Percentiles rank a stretch among this genome's conserved stretches.
Evolutionary conservation across 129 eudicot species (phyloP).

Genomic region (Pseudognaphalium luteoalbum): DNA sequence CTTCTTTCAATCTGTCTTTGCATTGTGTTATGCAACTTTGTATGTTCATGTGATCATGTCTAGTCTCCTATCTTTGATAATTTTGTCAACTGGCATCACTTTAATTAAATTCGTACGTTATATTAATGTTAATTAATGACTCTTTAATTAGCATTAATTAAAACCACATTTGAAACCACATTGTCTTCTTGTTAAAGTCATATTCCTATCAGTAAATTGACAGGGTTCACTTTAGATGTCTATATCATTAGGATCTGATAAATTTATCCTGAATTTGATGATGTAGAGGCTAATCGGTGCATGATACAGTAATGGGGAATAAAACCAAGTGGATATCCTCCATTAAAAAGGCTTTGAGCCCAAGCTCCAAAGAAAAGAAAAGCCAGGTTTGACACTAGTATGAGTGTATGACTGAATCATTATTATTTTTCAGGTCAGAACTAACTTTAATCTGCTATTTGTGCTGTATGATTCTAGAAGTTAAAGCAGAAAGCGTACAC

Average conservation of each 20-base stretch:
- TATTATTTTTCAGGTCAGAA: not conserved
- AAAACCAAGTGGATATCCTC: slow-evolving; percentile 85
- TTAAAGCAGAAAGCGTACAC: slow-evolving; percentile 25
- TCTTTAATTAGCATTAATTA: not conserved
- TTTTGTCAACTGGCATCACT: slow-evolving; percentile 13
- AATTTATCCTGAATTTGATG: not conserved
- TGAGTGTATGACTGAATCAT: not conserved
- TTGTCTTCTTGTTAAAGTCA: slow-evolving; percentile 11
- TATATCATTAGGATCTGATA: not conserved
- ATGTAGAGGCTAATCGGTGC: slow-evolving; percentile 36
- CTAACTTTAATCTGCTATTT: slow-evolving; percentile 7
- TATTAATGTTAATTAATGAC: slow-evolving; percentile 3
- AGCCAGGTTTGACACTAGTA: slow-evolving; percentile 43
- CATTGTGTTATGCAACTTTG: not conserved
- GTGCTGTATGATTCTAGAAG: slow-evolving; percentile 23
- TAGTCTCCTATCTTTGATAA: not conserved
- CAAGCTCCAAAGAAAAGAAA: slow-evolving; percentile 70
- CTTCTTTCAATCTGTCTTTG: not conserved
- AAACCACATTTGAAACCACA: not conserved
- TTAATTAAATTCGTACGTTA: slow-evolving; percentile 9
- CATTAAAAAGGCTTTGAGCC: slow-evolving; percentile 77
- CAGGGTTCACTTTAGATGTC: slow-evolving; percentile 13
- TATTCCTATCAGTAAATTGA: not conserved
- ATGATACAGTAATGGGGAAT: slow-evolving; percentile 70
- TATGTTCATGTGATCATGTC: not conserved